Evolutionary conservation across 305 asterid species (phyloP), one percentile per base, ranked within the genome.

Genomic region (Fraxinus albicans): DNA sequence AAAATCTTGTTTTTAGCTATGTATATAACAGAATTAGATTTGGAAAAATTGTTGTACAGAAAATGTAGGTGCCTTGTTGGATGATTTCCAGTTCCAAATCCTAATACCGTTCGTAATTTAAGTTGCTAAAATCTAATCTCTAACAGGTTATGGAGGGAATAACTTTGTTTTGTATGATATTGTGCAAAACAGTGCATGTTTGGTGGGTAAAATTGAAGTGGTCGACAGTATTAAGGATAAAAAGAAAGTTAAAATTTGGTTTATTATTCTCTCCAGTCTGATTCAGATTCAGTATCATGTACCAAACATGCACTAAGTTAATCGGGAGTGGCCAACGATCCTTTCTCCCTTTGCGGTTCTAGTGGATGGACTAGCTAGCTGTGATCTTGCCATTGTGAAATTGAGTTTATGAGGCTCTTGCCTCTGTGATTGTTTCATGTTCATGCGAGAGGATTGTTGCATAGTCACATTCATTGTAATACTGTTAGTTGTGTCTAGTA

Each of bases 21-120:
- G 72, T 77, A 74, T 38, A 47, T 35, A 82, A 74, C 25, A 34
- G 42, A 79, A 75, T 29, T 75, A 55, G 34, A 42, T 34, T 72
- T 85, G 81, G 75, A 25, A 78, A n/a, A 78, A 21, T 80, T 44
- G 33, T 60, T 85, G 83, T 85, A 85, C 81, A 81, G 73, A 79
- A 76, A 21, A 33, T 70, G 55, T 47, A 82, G 81, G 69, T 77
- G 76, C 69, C 76, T 42, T 63, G 78, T 60, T n/a, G 58, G 34
- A 53, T n/a, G 35, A 17, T 80, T 80, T 69, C 72, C 77, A 53
- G 34, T 36, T 81, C 36, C 58, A 77, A 58, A 44, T 6, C 77
- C 60, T 63, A 60, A 79, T 42, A 53, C 69, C 4, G 44, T 6
- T 58, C 70, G 1, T 29, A 69, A 69, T 69, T 69, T 31, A 29